Evolutionary conservation across 2,329 filamentous ascomycete genomes (phyloP).

Genomic region (Fusarium coicis): DNA sequence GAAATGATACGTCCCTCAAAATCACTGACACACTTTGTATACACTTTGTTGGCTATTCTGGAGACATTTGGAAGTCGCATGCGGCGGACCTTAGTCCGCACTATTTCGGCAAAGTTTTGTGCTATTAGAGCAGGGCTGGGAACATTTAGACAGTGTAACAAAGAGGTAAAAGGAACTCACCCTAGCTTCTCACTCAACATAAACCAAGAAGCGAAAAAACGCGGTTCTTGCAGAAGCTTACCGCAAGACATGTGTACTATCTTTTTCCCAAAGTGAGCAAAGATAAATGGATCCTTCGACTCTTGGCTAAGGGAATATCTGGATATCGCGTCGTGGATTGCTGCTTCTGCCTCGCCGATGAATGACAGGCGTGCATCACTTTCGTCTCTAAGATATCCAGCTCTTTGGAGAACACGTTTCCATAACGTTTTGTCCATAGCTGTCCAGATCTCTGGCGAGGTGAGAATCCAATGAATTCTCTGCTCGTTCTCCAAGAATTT

Average conservation of each 20-base stretch:
- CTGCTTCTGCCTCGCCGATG: neutral
- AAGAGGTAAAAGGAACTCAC: neutral
- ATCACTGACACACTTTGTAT: neutral
- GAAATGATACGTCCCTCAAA: neutral
- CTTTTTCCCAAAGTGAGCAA: neutral
- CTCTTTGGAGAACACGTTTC: neutral
- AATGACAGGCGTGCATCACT: neutral
- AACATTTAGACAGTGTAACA: neutral
- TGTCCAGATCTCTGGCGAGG: neutral
- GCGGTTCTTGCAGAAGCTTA: rapidly evolving
- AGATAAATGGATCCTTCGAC: rapidly evolving
- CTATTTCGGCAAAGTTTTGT: neutral
- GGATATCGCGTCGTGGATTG: rapidly evolving
- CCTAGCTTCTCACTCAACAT: rapidly evolving
- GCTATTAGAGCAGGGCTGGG: neutral
- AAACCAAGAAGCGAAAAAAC: rapidly evolving
- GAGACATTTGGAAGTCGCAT: neutral
- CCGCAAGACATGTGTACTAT: neutral
- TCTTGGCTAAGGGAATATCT: neutral
- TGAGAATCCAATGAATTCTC: neutral
- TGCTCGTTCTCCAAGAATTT: neutral
- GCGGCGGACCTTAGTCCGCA: rapidly evolving
- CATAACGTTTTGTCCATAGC: rapidly evolving
- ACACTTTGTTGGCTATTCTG: neutral
- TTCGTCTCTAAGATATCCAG: neutral